A percentile compares a stretch with the other conserved stretches of the same genome.
Evolutionary conservation across 805 yeast genomes (phyloP).

Genomic region (Ogataea allantospora): DNA sequence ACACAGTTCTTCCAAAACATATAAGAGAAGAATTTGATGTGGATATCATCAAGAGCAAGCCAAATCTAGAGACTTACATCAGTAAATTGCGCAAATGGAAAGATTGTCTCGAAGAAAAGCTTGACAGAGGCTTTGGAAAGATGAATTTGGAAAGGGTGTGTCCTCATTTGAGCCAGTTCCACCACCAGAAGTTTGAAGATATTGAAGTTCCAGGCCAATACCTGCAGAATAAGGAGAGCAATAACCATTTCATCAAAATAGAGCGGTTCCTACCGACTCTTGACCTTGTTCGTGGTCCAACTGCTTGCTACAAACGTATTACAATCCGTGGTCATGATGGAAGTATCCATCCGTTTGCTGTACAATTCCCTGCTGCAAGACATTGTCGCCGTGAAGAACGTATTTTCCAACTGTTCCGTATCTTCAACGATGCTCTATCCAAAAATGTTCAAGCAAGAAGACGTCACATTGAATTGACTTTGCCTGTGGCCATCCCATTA

Average conservation of each 20-base stretch:
- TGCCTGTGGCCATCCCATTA: conserved; percentile 90
- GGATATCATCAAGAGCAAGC: conserved; percentile 84
- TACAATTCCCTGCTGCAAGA: conserved; percentile 96
- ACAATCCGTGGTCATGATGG: conserved; percentile 95
- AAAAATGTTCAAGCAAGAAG: conserved; percentile 86
- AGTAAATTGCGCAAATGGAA: conserved; percentile 87
- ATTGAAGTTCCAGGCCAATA: conserved; percentile 98
- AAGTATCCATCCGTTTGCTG: conserved; percentile 85
- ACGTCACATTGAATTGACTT: conserved; percentile 77
- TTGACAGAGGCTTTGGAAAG: conserved; percentile 78
- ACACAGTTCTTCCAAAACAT: conserved; percentile 85
- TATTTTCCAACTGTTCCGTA: conserved; percentile 85
- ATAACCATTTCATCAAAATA: conserved; percentile 88
- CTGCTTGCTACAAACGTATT: conserved; percentile 84
- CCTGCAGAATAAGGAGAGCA: conserved; percentile 79
- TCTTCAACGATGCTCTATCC: conserved; percentile 76
- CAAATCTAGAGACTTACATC: conserved; percentile 85
- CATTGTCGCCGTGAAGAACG: conserved; percentile 96
- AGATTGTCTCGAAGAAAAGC: conserved; percentile 84
- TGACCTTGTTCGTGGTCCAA: conserved; percentile 85
- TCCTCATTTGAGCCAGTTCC: conserved; percentile 95
- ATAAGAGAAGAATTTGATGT: conserved; percentile 86
- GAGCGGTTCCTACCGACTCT: conserved; percentile 89
- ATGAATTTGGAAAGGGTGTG: conserved; percentile 86
- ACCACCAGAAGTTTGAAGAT: conserved; percentile 96